Base-by-base conservation (phyloP, 176 grass and related monocot genomes). In the Rhipidocladum racemiflorum region DNA sequence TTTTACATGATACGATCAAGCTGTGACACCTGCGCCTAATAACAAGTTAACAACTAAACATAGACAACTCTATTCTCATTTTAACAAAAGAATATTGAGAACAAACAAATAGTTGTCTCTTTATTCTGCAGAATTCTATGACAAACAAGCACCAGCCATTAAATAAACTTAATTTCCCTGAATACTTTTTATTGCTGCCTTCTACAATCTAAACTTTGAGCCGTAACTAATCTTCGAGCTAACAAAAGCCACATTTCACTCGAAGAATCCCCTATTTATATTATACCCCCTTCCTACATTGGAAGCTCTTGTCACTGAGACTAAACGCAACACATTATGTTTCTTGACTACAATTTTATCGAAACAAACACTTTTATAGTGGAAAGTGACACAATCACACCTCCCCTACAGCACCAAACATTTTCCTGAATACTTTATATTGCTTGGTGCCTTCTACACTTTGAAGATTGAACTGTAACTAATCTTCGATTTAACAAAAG, bases 321-420 rank as follows among this genome's bases (percentile, higher is more conserved):
- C 5, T 21, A 59, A 27, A 64, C 54, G 56, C 4, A 57, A n/a
- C 20, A 18, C 42, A 81, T 68, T 13, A 71, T 81, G 64, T 55
- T 65, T 72, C 55, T 17, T 28, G 35, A 44, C 77, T 71, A 76
- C 20, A 81, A 53, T 81, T 57, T 53, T 2, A 11, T 54, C 17
- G 1, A 43, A 84, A 51, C 50, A 80, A 45, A 53, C n/a, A 46
- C 18, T 55, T 85, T 0, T 53, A 38, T 34, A 85, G 65, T 81
- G 64, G 77, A 28, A 66, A 57, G 48, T 49, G 78, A 42, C 65
- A 82, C 39, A 88, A 80, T 36, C 61, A 68, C 60, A 51, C 77
- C 40, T 71, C 45, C 70, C 76, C 53, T 80, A 76, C 55, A 61
- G 14, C 34, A 79, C 39, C 67, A 40, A 84, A 84, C 54, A 76